Conservation (phyloP, 805 yeast species). For the Kazachstania taianensis region DNA sequence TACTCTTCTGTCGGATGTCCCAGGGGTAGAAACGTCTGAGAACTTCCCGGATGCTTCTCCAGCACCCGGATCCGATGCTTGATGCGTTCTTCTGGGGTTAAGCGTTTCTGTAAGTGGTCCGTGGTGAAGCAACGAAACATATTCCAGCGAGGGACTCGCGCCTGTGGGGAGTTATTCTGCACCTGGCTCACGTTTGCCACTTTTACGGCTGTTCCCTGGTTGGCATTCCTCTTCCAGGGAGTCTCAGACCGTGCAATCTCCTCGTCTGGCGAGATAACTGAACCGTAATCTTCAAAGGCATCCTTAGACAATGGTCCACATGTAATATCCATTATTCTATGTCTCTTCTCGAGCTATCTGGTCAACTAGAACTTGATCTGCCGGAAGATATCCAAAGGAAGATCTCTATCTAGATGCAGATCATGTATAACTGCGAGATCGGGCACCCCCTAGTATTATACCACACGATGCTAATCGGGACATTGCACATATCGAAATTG, state of each 20-base stretch:
- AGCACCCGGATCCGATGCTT: slow-evolving; percentile 53
- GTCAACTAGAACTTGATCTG: too few species aligned
- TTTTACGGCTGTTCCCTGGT: slow-evolving; percentile 90
- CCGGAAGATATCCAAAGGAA: too few species aligned
- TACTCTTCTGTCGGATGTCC: slow-evolving; percentile 46
- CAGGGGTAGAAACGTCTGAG: slow-evolving; percentile 90
- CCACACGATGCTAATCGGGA: too few species aligned
- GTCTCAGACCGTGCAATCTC: too few species aligned
- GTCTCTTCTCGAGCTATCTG: too few species aligned
- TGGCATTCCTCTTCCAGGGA: slow-evolving; percentile 50
- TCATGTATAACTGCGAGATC: too few species aligned
- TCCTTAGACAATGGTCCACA: slow-evolving; percentile 62
- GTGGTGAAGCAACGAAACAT: slow-evolving; percentile 77
- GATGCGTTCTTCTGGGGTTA: slow-evolving; percentile 4
- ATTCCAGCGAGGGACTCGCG: slow-evolving; percentile 59
- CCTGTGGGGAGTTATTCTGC: slow-evolving; percentile 37
- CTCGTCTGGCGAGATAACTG: slow-evolving; percentile 67
- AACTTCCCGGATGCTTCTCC: slow-evolving; percentile 81
- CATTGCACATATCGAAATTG: too few species aligned
- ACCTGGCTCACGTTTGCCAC: slow-evolving; percentile 64
- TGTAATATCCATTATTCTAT: too few species aligned
- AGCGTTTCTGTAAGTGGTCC: slow-evolving; percentile 37
- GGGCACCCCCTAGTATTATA: too few species aligned
- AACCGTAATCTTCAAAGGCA: slow-evolving; percentile 59
- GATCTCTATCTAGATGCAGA: too few species aligned